phyloP scores from a whole-genome alignment of 176 grass and related monocot species.

The Otatea glauca region DNA sequence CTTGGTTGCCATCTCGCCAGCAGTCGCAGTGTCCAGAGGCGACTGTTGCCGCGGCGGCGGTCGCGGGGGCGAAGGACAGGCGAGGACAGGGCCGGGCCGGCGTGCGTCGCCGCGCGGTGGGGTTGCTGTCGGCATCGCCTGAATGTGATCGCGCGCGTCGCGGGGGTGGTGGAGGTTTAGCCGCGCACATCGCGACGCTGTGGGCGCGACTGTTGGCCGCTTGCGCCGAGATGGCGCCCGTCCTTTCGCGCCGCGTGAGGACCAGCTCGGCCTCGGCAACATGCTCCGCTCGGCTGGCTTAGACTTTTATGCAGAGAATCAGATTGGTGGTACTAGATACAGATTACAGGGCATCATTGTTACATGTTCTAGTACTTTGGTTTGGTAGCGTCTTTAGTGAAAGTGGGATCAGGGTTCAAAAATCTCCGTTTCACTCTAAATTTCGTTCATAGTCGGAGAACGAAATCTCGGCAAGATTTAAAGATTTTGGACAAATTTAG shows the following conservation, averaged over 20 bases:
- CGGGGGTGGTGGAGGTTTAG: too few species aligned
- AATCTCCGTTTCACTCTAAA: too few species aligned
- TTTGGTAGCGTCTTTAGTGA: not conserved
- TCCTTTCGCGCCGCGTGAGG: not conserved
- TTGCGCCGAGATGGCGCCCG: too few species aligned
- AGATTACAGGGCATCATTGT: not conserved
- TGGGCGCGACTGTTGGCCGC: too few species aligned
- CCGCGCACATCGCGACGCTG: too few species aligned
- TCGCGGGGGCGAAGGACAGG: not conserved
- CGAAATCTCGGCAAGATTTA: too few species aligned
- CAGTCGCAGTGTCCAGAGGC: not conserved
- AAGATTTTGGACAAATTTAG: too few species aligned
- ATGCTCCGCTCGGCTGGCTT: not conserved
- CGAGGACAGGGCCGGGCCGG: not conserved
- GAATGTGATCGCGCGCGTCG: too few species aligned
- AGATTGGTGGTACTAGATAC: not conserved
- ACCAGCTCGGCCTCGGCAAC: not conserved
- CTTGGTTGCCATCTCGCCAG: not conserved
- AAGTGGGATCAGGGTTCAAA: not conserved
- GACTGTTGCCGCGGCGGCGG: not conserved
- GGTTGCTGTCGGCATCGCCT: not conserved
- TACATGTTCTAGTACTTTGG: not conserved
- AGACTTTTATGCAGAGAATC: not conserved
- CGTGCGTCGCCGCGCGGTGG: too few species aligned
- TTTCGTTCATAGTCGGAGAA: too few species aligned